Evolutionary conservation across 2,329 filamentous ascomycete species (phyloP), one percentile per base, ranked within the genome.

Genomic region (Penicillium sp.): DNA sequence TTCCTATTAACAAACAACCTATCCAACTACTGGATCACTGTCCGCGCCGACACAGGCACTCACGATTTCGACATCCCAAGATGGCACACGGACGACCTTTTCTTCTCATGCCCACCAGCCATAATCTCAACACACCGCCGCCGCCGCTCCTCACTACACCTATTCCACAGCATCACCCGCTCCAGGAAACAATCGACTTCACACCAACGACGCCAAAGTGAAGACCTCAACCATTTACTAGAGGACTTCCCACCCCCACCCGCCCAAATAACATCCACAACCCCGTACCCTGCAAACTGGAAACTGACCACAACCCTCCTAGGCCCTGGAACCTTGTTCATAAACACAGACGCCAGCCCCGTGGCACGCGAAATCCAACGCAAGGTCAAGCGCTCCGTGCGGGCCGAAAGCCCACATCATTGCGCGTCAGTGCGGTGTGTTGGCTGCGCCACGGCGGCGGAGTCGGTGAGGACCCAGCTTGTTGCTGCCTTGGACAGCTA

Each of bases 1-100:
- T 67, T 79, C 53, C 63, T 81, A 33, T n/a, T 51, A 3, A 44
- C 55, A 4, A 73, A 72, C 29, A 70, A 69, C 4, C 60, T 78
- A 5, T 59, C 68, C 3, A 66, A 80, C 61, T 81, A 80, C 59
- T 80, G 79, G 70, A 60, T 81, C 12, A 81, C 79, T 0, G 73
- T 81, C 51, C 77, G 79, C 44, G 78, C 79, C 47, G 77, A 77
- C 0, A 74, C 65, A 41, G 69, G 76, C 0, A 78, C 75, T 0
- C 43, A 60, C 29, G 77, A 80, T 25, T 81, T 74, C 61, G 74
- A 81, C 57, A 67, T 59, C 9, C 75, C 76, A 1, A 67, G 79
- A 45, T 81, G 79, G 79, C 79, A 82, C 55, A 77, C 77, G 0
- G 79, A 82, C 57, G 78, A 82, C 53, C 65, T 78, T 15, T 81